Evolutionary conservation across 495 filamentous ascomycete species (phyloP).

Genomic region (Penicilliopsis zonata): DNA sequence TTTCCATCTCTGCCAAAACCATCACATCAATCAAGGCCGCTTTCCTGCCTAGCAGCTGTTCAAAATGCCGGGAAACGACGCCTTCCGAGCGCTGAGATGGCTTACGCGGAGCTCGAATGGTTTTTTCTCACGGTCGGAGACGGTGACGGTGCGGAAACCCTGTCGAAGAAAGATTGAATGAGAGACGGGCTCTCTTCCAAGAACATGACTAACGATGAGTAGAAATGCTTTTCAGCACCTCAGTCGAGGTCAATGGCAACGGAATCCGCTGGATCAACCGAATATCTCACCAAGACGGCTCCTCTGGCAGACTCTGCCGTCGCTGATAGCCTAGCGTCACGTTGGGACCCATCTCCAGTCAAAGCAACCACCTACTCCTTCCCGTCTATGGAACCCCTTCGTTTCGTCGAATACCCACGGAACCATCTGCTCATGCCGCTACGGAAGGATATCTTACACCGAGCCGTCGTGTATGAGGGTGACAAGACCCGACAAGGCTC

Average conservation of each 20-base stretch:
- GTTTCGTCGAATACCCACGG: constrained; percentile 64
- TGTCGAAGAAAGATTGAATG: constrained; percentile 2
- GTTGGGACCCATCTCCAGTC: constrained; percentile 33
- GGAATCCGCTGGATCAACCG: constrained; percentile 31
- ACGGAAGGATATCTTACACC: constrained; percentile 84
- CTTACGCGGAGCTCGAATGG: constrained; percentile 30
- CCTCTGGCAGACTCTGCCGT: constrained; percentile 7
- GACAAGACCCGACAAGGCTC: constrained; percentile 80
- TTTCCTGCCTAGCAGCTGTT: constrained; percentile 1
- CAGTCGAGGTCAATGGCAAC: constrained; percentile 66
- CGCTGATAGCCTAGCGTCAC: constrained; percentile 6
- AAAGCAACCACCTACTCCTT: constrained; percentile 80
- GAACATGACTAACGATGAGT: constrained; percentile 6
- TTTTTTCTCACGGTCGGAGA: constrained; percentile 30
- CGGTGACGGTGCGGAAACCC: constrained; percentile 29
- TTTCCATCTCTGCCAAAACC: neutral
- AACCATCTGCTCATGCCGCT: constrained; percentile 78
- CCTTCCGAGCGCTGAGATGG: constrained; percentile 25
- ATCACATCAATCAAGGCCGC: neutral
- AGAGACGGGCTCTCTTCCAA: neutral
- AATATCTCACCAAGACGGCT: constrained; percentile 29
- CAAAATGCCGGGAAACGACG: constrained; percentile 28
- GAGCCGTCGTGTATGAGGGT: constrained; percentile 86
- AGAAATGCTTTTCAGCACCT: constrained; percentile 39
- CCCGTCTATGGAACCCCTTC: constrained; percentile 74